Conservation (phyloP, 495 filamentous ascomycete genomes). For the Lepidopterella palustris region DNA sequence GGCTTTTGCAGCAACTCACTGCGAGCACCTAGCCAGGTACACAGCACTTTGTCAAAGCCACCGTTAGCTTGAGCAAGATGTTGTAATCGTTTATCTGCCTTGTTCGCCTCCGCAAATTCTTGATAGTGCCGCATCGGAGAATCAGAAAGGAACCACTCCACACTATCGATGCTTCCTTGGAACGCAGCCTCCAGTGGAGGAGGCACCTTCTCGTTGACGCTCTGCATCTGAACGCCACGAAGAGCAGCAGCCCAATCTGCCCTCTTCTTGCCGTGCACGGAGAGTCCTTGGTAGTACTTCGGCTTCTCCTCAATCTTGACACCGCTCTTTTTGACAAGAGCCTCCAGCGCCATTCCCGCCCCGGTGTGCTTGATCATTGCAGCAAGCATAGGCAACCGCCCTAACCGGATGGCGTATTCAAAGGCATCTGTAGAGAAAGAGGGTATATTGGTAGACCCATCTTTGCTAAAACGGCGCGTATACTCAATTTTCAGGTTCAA, state of each 20-base stretch:
- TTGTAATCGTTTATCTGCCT: constrained; percentile 49
- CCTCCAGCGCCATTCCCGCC: constrained; percentile 57
- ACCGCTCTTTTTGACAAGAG: constrained; percentile 54
- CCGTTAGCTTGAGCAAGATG: constrained; percentile 47
- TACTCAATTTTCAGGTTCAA: constrained; percentile 36
- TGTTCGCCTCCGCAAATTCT: constrained; percentile 54
- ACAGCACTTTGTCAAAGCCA: constrained; percentile 54
- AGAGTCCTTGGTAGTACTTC: constrained; percentile 63
- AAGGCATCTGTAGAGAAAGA: too few relatives aligned
- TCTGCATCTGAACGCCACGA: constrained; percentile 31
- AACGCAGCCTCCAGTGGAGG: constrained; percentile 56
- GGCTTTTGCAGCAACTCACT: too few relatives aligned
- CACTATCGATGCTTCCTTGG: constrained; percentile 50
- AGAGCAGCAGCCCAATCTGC: constrained; percentile 55
- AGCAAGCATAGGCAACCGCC: constrained; percentile 41
- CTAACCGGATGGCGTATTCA: constrained; percentile 42
- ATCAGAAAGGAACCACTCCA: constrained; percentile 66
- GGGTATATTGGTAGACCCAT: too few relatives aligned
- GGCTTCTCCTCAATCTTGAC: constrained; percentile 53
- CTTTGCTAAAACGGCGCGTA: too few relatives aligned
- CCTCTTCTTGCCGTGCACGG: constrained; percentile 65
- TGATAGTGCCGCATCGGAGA: constrained; percentile 55
- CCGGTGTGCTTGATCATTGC: constrained; percentile 50
- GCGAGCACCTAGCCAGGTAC: constrained; percentile 53
- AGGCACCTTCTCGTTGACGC: constrained; percentile 29